These are phyloP conservation scores for Patellifolia procumbens DNA, from an alignment of 179 eudicot species.

Conservation along the genomic window DNA sequence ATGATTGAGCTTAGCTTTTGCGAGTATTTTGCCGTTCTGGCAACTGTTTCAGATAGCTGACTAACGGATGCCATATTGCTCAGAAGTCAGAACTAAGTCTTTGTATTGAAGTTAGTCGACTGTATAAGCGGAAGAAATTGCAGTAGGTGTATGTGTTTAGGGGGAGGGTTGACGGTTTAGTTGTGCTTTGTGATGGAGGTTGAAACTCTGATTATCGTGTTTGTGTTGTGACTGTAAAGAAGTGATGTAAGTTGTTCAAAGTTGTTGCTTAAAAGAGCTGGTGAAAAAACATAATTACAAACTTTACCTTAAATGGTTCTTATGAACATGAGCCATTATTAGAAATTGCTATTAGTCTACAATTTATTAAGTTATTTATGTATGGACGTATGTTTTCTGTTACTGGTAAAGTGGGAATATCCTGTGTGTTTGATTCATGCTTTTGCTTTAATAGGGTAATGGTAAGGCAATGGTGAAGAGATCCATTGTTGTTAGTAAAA, in stretches of 20 bases:
- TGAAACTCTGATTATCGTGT: background rate
- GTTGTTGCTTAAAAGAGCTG: background rate
- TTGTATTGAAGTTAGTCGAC: background rate
- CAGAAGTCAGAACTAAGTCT: background rate
- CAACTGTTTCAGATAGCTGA: background rate
- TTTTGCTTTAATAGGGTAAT: background rate
- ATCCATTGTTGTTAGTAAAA: background rate
- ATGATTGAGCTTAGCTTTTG: background rate
- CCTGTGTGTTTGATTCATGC: background rate
- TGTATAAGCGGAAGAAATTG: background rate
- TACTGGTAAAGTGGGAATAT: background rate
- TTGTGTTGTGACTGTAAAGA: background rate
- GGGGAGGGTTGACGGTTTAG: no score
- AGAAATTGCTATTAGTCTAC: background rate
- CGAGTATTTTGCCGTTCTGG: background rate
- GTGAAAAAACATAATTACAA: background rate
- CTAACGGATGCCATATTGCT: background rate
- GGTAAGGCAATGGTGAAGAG: no score
- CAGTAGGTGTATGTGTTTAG: background rate
- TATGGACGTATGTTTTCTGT: background rate
- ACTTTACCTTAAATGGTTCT: background rate
- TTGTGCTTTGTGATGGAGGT: background rate
- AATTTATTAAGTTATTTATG: background rate
- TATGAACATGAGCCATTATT: background rate
- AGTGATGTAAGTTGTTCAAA: background rate